Base-by-base conservation (phyloP, 257 asterid genomes). In the Solanum paucissectum region DNA sequence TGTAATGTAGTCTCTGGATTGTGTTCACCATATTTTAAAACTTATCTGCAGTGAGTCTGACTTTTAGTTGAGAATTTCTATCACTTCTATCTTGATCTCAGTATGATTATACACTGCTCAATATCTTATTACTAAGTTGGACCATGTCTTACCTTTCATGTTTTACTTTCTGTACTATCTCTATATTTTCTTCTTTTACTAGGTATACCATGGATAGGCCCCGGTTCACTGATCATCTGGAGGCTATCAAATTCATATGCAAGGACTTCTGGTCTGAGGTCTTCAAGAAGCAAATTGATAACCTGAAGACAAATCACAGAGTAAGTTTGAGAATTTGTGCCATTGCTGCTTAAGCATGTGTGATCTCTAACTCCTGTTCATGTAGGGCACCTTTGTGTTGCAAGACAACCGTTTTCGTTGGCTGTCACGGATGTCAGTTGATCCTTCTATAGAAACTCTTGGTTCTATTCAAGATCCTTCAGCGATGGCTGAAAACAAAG, bases 261-360 rank as follows among this genome's bases (percentile, higher is more conserved):
- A 97, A 97, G 91, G 99, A 97, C 93, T 97, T 97, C 81, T 97
- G 99, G 99, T 95, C 98, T 77, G 99, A 97, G 90, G 96, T 97
- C 91, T 97, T 97, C 93, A 97, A 95, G 95, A 97, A 97, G 92
- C 98, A 97, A 95, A 95, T 97, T 60, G 99, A 97, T 89, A 97
- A 97, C 94, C 92, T 97, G 71, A 97, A 95, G 96, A 97, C 99
- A 81, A 97, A 97, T 89, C 99, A 97, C 85, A 92, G 98, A 88
- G 99, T 97, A 93, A 87, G 97, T 90, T 87, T n/a, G 86, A 79
- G 81, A 85, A 83, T 85, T 89, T 87, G 69, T 46, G 69, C 18
- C 60, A 7, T n/a, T 32, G 36, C 23, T 79, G 33, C 27, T 58
- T 27, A 46, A 83, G 69, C 42, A 87, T 42, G 72, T 42, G 86